Evolutionary conservation across 179 eudicot genomes (phyloP).

Genomic region (Patellifolia procumbens): DNA sequence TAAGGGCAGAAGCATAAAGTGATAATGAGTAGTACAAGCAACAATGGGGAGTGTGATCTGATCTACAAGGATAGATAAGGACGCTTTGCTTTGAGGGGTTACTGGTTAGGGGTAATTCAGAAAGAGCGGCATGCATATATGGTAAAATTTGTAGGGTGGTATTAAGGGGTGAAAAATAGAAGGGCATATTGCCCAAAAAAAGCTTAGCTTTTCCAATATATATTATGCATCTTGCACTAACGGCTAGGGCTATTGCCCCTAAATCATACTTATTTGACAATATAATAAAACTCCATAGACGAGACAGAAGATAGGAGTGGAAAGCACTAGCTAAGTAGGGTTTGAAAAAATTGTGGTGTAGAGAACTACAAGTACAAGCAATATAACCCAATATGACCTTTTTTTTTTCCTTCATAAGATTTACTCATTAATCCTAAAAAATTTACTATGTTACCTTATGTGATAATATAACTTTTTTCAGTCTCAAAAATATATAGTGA

Average conservation of each 20-base stretch:
- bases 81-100: background rate
- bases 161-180: background rate
- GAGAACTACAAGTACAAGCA: constrained; percentile 14
- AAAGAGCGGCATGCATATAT: constrained; percentile 18
- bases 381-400: background rate
- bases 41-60: constrained; percentile 4
- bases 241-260: background rate
- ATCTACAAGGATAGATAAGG: background rate
- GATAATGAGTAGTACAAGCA: background rate
- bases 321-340: constrained; percentile 9
- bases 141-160: background rate
- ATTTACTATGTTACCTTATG: no score
- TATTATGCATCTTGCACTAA: background rate
- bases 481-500: no score
- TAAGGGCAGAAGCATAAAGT: background rate
- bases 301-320: constrained; percentile 4
- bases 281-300: background rate
- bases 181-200: background rate
- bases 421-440: background rate
- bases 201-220: background rate
- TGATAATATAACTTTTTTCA: no score
- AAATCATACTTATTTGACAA: background rate
- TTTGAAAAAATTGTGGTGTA: constrained; percentile 5
- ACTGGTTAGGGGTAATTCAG: no score
- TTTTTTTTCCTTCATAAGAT: background rate